Conservation (phyloP, 1,284 basidiomycete genomes). For the Fomitopsis schrenkii region DNA sequence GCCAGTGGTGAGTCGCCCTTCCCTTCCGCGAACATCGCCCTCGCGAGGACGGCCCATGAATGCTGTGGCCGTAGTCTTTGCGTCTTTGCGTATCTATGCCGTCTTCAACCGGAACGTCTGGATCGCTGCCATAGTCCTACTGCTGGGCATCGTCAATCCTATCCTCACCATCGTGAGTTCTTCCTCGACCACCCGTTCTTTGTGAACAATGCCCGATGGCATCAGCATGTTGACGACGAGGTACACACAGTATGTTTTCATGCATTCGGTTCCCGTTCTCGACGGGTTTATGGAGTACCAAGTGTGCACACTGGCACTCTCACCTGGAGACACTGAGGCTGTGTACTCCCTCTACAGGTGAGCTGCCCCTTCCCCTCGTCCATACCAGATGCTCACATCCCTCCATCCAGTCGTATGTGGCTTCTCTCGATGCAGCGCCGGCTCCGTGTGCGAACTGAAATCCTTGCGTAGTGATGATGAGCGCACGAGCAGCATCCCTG, state of each 20-base stretch:
- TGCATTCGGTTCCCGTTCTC: background rate
- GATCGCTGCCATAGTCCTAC: slow-evolving; percentile 9
- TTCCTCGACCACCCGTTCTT: too few species aligned
- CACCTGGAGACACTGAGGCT: background rate
- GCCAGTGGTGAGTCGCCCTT: background rate
- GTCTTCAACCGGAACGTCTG: slow-evolving; percentile 12
- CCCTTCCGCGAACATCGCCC: too few species aligned
- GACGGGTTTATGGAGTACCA: background rate
- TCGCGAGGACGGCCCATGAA: background rate
- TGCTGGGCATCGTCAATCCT: slow-evolving; percentile 12
- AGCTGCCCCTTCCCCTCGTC: background rate
- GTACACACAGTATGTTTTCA: background rate
- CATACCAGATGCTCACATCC: background rate
- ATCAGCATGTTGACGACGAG: too few species aligned
- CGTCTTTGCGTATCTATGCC: slow-evolving; percentile 14
- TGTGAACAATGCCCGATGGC: too few species aligned
- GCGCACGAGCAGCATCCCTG: slow-evolving; percentile 12
- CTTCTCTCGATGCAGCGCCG: background rate
- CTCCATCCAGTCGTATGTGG: background rate
- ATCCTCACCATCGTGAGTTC: slow-evolving; percentile 12
- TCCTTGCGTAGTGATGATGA: slow-evolving; percentile 9
- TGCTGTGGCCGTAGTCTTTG: slow-evolving; percentile 6
- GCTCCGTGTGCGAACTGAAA: too few species aligned
- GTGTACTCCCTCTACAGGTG: too few species aligned
- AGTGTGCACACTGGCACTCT: background rate